These are phyloP conservation scores for Capsella bursapastoris DNA, from an alignment of 345 rosid genomes.

Conservation along the genomic window DNA sequence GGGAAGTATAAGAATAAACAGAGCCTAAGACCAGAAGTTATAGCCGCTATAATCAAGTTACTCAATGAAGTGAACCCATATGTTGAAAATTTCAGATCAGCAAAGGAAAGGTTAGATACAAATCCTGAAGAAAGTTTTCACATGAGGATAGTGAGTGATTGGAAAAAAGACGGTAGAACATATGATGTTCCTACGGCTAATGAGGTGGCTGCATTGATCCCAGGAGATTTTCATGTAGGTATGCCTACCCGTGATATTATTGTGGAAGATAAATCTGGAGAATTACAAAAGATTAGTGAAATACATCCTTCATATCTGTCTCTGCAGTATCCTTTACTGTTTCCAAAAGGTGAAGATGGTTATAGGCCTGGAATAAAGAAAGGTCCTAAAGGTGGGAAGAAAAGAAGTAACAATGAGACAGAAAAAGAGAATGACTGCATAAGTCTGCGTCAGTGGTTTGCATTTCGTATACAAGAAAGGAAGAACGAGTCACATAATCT, in stretches of 20 bases:
- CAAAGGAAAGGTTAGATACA: background rate
- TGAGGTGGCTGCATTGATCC: background rate
- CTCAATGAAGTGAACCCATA: background rate
- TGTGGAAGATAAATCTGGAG: too few relatives aligned
- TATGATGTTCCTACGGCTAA: background rate
- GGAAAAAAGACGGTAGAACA: background rate
- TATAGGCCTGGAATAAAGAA: fast-evolving
- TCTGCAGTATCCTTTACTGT: too few relatives aligned
- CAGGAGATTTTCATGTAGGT: background rate
- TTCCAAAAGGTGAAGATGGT: background rate
- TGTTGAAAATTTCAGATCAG: background rate
- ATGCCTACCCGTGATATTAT: too few relatives aligned
- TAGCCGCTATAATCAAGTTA: background rate
- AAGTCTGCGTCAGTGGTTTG: too few relatives aligned
- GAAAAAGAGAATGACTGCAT: too few relatives aligned
- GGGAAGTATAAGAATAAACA: background rate
- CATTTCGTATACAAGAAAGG: too few relatives aligned
- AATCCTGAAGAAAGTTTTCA: background rate
- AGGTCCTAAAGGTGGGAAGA: too few relatives aligned
- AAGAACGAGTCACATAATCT: too few relatives aligned
- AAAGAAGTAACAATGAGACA: too few relatives aligned
- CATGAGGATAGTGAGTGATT: background rate
- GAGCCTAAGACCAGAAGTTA: background rate
- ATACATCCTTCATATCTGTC: too few relatives aligned
- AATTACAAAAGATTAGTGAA: too few relatives aligned